These are phyloP conservation scores for Colletotrichum truncatum DNA, from an alignment of 2,329 filamentous ascomycete species.

Conservation along the genomic window DNA sequence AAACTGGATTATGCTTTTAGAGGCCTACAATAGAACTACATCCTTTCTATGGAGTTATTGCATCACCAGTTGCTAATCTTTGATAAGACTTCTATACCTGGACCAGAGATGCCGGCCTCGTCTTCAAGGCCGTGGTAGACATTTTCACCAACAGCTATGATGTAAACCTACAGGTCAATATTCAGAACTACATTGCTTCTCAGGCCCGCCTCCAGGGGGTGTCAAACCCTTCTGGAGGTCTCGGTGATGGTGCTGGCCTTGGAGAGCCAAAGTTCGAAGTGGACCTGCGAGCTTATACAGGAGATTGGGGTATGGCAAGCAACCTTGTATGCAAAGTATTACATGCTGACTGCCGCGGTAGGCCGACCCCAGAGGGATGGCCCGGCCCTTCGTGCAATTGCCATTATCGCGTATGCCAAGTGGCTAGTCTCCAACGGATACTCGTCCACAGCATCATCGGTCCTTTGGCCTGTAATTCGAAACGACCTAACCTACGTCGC, in stretches of 20 bases:
- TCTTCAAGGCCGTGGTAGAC: conserved; percentile 75
- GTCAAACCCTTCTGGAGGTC: conserved; percentile 73
- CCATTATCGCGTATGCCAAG: conserved; percentile 76
- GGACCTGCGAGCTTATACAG: conserved; percentile 71
- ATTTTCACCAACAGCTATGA: conserved; percentile 69
- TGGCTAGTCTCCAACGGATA: conserved; percentile 76
- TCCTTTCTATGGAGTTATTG: no score
- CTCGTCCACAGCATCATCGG: conserved; percentile 60
- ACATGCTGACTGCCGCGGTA: conserved; percentile 31
- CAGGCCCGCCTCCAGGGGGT: conserved; percentile 75
- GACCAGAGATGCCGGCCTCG: conserved; percentile 78
- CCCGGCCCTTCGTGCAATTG: conserved; percentile 78
- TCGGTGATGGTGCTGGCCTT: conserved; percentile 62
- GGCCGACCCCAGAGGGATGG: conserved; percentile 82
- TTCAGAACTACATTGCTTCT: conserved; percentile 74
- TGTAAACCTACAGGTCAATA: conserved; percentile 62
- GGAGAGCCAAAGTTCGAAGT: conserved; percentile 80
- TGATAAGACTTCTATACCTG: conserved; percentile 79
- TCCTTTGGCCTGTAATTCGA: conserved; percentile 77
- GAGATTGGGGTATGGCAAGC: conserved; percentile 64
- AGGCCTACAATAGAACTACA: no score
- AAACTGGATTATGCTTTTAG: no score
- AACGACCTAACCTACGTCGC: conserved; percentile 82
- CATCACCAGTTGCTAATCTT: not conserved
- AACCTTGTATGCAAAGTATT: rapidly evolving